phyloP scores from a whole-genome alignment of 805 yeast species.

The Cyberlindnera euphorbiae region DNA sequence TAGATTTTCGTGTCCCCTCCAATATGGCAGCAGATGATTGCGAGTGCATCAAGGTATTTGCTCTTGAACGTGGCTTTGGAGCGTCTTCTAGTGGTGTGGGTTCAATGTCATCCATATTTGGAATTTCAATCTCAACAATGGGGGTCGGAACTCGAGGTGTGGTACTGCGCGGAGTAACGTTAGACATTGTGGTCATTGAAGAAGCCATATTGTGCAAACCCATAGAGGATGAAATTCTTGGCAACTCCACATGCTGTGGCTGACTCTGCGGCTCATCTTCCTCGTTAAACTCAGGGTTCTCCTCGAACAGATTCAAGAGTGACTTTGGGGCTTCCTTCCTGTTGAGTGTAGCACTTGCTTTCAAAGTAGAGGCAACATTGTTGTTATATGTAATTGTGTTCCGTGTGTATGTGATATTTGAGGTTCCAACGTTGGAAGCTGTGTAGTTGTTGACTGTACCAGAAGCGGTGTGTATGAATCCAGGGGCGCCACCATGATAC shows the following conservation, averaged over 20 bases:
- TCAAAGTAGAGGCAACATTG: conserved; percentile 23
- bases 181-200: conserved; percentile 5
- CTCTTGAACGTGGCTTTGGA: conserved; percentile 25
- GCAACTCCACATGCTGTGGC: conserved; percentile 14
- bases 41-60: conserved; percentile 25
- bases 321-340: conserved; percentile 66
- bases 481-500: conserved; percentile 10
- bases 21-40: conserved; percentile 18
- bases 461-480: conserved; percentile 11
- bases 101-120: conserved; percentile 50
- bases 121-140: conserved; percentile 61
- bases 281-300: conserved; percentile 32
- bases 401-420: conserved; percentile 24
- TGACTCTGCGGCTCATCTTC: conserved; percentile 17
- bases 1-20: conserved; percentile 17
- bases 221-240: conserved; percentile 19
- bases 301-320: conserved; percentile 64
- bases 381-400: conserved; percentile 28
- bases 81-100: conserved; percentile 16
- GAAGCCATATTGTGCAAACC: conserved; percentile 17
- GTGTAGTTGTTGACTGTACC: conserved; percentile 22
- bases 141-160: conserved; percentile 45
- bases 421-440: conserved; percentile 7
- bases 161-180: conserved; percentile 1
- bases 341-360: conserved; percentile 25